These are phyloP conservation scores for Chrysochromulina tobinii DNA, from an alignment of 78 protist genomes.

Conservation along the genomic window DNA sequence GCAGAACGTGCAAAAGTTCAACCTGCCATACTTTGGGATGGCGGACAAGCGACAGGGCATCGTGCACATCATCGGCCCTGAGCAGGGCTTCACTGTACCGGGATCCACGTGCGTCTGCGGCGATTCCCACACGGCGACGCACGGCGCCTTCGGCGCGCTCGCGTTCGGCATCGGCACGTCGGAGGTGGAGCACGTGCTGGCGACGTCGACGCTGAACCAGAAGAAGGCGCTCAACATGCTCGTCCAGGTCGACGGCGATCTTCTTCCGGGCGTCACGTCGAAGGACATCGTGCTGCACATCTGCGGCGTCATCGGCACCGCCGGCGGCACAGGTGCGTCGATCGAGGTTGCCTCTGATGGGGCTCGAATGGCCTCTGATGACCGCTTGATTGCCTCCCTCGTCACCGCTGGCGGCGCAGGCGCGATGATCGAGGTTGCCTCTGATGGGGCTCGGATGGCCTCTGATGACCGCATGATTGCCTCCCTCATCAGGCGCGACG, in stretches of 20 bases:
- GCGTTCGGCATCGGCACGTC: conserved; percentile 71
- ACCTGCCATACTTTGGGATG: conserved; percentile 58
- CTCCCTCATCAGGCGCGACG: not conserved
- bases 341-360: conserved; percentile 41
- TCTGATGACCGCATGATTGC: too few species aligned
- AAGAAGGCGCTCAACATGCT: conserved; percentile 55
- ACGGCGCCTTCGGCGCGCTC: conserved; percentile 71
- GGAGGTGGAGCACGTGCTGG: conserved; percentile 72
- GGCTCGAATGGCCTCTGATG: too few species aligned
- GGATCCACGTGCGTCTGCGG: conserved; percentile 66
- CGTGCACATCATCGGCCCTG: conserved; percentile 72
- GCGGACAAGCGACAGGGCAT: conserved; percentile 66
- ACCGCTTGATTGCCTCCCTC: too few species aligned
- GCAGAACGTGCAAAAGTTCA: conserved; percentile 42
- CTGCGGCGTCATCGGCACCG: conserved; percentile 66
- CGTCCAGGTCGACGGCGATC: conserved; percentile 40
- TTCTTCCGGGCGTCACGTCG: conserved; percentile 39
- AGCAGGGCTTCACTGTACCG: conserved; percentile 69
- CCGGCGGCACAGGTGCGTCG: conserved; percentile 62
- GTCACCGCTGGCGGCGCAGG: too few species aligned
- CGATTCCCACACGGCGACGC: conserved; percentile 69
- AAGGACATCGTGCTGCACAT: conserved; percentile 66
- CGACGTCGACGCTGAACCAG: conserved; percentile 61
- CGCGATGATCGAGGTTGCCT: too few species aligned
- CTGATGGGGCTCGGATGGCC: too few species aligned